A percentile compares a stretch with the other conserved stretches of the same genome.
phyloP scores from a whole-genome alignment of 2,329 filamentous ascomycete species.

The Ustulina deusta region DNA sequence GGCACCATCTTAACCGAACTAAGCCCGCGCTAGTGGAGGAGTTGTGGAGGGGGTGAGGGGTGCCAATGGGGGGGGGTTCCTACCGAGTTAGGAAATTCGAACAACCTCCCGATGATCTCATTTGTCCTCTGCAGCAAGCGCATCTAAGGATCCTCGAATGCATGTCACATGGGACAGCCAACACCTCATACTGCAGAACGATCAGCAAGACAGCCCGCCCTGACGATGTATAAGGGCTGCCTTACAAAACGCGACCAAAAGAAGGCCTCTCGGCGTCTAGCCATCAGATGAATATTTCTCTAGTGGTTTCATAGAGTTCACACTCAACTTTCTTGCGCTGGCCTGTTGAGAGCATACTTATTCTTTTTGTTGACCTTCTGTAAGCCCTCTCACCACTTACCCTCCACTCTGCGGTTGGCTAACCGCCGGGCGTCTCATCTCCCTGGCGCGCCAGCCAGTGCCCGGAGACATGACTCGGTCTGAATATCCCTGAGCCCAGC shows the following conservation, averaged over 20 bases:
- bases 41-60: not conserved
- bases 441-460: not conserved
- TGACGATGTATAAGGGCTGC: not conserved
- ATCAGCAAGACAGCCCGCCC: constrained; percentile 13
- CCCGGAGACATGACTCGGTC: constrained; percentile 36
- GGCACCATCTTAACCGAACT: not conserved
- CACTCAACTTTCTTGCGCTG: not conserved
- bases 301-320: not conserved
- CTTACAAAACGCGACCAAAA: constrained; percentile 3
- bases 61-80: not conserved
- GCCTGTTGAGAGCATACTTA: not conserved
- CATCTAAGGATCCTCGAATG: not conserved
- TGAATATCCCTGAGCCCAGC: constrained; percentile 19
- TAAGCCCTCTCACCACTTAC: not conserved
- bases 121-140: constrained; percentile 22
- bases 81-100: constrained; percentile 15
- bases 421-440: not conserved
- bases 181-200: constrained; percentile 29
- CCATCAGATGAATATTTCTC: not conserved
- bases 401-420: not conserved
- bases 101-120: constrained; percentile 24
- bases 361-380: not conserved
- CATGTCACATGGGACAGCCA: constrained; percentile 22
- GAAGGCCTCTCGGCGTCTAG: not conserved
- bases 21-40: not conserved